Base-by-base conservation (phyloP, 768 basidiomycete genomes). In the Botryobasidium botryosum region DNA sequence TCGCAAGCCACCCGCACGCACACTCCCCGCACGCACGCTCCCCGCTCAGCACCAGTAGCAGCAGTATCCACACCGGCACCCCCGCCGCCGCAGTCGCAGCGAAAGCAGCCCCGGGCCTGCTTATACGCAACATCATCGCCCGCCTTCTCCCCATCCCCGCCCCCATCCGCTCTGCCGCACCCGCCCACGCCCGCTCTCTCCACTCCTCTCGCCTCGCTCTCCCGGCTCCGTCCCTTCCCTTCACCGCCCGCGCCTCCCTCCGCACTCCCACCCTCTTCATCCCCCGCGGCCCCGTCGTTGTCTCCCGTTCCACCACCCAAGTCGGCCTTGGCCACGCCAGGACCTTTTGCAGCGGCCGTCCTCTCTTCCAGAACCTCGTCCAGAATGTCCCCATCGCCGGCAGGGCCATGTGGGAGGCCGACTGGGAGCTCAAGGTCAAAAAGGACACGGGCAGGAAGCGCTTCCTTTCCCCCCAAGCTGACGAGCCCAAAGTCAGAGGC, bases 361-460 rank as follows among this genome's bases (percentile, higher is more conserved):
- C 80, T 3, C 68, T 86, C 35, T 86, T 87, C 65, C 76, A 84
- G 57, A 76, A 80, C 56, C 59, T 90, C 33, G 74, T 74, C 2
- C 72, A 85, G 56, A 85, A 85, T 53, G 75, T 83, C 1, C 85
- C 86, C 5, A 61, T 90, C n/a, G 68, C 74, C 1, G 71, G 70
- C 6, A 71, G 86, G 23, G 77, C 85, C 2, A 63, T 86, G 35
- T 75, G 74, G 56, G 78, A 85, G 57, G 75, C 72, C 0, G 80
- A 85, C 55, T 72, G 74, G 68, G 75, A 84, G 33, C 26, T 75
- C 21, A 69, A 72, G 50, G 58, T 64, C 52, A 66, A 62, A 49
- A 66, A 74, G 59, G 68, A 71, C 49, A 38, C 47, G 12, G 35
- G 26, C 4, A 21, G 57, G 50, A 55, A 53, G 36, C 44, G 55